Evolutionary conservation across 768 basidiomycete species (phyloP).

Genomic region (Hortiboletus flavorubellus): DNA sequence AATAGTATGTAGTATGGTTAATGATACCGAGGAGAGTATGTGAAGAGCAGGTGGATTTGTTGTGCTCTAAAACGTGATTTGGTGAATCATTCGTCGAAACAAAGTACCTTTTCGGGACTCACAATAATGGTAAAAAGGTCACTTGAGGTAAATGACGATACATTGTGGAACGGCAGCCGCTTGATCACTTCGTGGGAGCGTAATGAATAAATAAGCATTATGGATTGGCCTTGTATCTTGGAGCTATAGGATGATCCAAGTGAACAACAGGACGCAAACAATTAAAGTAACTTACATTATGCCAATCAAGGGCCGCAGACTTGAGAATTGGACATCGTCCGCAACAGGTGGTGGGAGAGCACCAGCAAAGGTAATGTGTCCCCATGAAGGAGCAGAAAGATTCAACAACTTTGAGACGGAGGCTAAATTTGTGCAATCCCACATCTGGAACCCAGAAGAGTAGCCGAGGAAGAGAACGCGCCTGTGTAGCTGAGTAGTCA

Average conservation of each 20-base stretch:
- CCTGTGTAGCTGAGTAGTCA: constrained; percentile 22
- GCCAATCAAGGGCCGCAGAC: constrained; percentile 35
- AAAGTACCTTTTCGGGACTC: constrained; percentile 25
- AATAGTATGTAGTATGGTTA: constrained; percentile 50
- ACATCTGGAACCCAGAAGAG: constrained; percentile 50
- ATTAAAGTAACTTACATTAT: constrained; percentile 29
- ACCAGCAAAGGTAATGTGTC: constrained; percentile 36
- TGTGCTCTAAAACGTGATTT: constrained; percentile 45
- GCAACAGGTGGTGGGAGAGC: constrained; percentile 36
- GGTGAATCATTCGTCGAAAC: background rate
- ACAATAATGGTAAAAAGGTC: constrained; percentile 56
- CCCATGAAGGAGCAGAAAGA: constrained; percentile 37
- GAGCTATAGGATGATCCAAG: constrained; percentile 16
- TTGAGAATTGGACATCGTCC: constrained; percentile 29
- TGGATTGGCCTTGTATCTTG: constrained; percentile 19
- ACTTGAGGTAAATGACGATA: constrained; percentile 44
- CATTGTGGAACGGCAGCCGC: constrained; percentile 41
- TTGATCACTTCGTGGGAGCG: constrained; percentile 49
- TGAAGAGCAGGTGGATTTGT: constrained; percentile 51
- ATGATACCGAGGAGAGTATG: constrained; percentile 53
- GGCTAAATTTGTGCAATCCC: constrained; percentile 57
- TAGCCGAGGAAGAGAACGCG: constrained; percentile 55
- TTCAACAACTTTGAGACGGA: constrained; percentile 53
- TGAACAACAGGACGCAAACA: constrained; percentile 3
- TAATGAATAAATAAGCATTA: constrained; percentile 45